phyloP scores from a whole-genome alignment of 23 red algal genomes.

The Gracilaria vermiculophylla region DNA sequence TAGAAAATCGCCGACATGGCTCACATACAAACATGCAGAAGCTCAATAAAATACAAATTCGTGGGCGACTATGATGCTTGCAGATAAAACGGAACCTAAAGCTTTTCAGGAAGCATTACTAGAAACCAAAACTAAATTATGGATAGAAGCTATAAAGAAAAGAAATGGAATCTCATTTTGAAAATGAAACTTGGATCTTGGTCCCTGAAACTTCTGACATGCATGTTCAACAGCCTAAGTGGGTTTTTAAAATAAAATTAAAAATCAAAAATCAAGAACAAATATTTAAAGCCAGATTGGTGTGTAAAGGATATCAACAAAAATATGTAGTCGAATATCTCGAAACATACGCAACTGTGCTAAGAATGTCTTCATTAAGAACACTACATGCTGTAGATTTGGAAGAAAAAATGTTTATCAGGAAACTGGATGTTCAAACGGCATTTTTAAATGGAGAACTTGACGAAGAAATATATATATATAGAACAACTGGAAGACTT shows the following conservation, averaged over 20 bases:
- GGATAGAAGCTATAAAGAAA: too few species aligned
- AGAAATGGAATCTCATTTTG: too few species aligned
- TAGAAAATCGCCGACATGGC: background rate
- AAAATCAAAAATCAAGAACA: background rate
- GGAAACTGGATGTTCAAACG: slow-evolving; percentile 24
- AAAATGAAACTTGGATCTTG: too few species aligned
- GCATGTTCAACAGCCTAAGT: too few species aligned
- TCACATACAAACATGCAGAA: too few species aligned
- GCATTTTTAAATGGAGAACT: slow-evolving; percentile 58
- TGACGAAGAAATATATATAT: slow-evolving; percentile 44
- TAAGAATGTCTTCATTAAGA: background rate
- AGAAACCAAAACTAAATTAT: too few species aligned
- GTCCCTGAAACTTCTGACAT: too few species aligned
- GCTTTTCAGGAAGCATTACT: too few species aligned
- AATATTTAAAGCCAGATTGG: background rate
- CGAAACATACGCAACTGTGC: background rate
- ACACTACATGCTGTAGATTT: background rate
- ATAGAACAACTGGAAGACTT: slow-evolving; percentile 48
- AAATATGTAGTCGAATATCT: background rate
- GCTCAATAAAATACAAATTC: too few species aligned
- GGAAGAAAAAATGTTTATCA: background rate
- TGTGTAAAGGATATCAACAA: background rate
- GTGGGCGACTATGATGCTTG: too few species aligned
- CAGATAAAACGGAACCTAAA: too few species aligned
- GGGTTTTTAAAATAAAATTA: too few species aligned